Evolutionary conservation across 768 basidiomycete genomes (phyloP).

Genomic region (Mrakia gelida): DNA sequence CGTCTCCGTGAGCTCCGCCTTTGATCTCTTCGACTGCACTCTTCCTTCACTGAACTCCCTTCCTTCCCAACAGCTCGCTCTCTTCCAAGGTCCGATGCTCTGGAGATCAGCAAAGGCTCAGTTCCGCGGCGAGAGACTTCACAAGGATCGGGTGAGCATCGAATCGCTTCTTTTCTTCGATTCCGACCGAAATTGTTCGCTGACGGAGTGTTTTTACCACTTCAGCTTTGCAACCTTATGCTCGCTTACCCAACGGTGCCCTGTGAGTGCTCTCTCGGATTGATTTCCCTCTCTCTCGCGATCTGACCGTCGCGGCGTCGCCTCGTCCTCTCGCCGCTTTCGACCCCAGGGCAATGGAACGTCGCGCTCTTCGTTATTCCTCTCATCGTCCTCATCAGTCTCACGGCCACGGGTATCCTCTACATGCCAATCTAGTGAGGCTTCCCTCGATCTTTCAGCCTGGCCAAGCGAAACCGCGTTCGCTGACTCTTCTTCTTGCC

Average conservation of each 20-base stretch:
- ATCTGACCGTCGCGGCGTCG: too few species aligned
- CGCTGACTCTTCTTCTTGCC: too few species aligned
- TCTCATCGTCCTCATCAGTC: background rate
- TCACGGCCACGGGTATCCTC: background rate
- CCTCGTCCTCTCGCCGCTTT: too few species aligned
- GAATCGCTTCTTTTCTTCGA: too few species aligned
- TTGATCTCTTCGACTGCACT: background rate
- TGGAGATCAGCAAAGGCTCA: background rate
- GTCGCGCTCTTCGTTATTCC: background rate
- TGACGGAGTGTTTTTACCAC: background rate
- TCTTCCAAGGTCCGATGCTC: slow-evolving; percentile 15
- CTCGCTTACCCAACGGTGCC: background rate
- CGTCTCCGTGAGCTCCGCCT: background rate
- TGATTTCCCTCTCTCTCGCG: too few species aligned
- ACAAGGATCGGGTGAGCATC: slow-evolving; percentile 14
- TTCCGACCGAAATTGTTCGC: too few species aligned
- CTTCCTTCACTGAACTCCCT: too few species aligned
- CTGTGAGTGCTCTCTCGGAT: too few species aligned
- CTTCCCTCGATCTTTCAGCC: too few species aligned
- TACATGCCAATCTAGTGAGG: slow-evolving; percentile 26
- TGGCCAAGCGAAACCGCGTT: too few species aligned
- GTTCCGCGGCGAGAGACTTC: background rate
- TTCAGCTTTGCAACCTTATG: slow-evolving; percentile 11
- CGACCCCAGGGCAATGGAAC: slow-evolving; percentile 13
- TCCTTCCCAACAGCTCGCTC: background rate